Conservation (phyloP, 805 yeast genomes). For the Hanseniaspora valbyensis region DNA sequence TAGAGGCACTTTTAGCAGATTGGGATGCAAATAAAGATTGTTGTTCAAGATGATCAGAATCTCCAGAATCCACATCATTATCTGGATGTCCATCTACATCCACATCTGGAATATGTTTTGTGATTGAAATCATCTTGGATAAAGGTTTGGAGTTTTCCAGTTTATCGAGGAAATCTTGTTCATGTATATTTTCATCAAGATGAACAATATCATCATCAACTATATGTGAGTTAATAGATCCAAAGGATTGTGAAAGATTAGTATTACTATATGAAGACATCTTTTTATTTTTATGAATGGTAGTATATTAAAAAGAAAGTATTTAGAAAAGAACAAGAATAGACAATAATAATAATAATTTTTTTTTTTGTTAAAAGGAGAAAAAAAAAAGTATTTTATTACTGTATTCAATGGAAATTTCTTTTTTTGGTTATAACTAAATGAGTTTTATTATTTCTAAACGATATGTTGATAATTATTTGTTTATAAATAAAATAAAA, state of each 20-base stretch:
- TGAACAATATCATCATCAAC: background rate
- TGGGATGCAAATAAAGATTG: background rate
- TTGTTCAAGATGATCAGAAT: background rate
- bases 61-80: background rate
- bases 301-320: too few relatives aligned
- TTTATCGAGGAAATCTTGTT: conserved; percentile 10
- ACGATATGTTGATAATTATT: too few relatives aligned
- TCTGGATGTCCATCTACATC: conserved; percentile 12
- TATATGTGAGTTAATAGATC: conserved; percentile 1
- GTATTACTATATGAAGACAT: too few relatives aligned
- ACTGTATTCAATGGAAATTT: too few relatives aligned
- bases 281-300: too few relatives aligned
- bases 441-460: too few relatives aligned
- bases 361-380: too few relatives aligned
- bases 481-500: too few relatives aligned
- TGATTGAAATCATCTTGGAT: conserved; percentile 13
- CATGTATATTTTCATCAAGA: background rate
- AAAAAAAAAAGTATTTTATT: too few relatives aligned
- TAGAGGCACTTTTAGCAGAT: background rate
- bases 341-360: too few relatives aligned
- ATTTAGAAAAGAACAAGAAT: too few relatives aligned
- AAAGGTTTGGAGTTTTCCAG: conserved; percentile 10
- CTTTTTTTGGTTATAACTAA: too few relatives aligned
- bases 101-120: conserved; percentile 14
- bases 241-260: conserved; percentile 8